Conservation (phyloP, 768 basidiomycete species). For the Leccinellum rugosiceps region DNA sequence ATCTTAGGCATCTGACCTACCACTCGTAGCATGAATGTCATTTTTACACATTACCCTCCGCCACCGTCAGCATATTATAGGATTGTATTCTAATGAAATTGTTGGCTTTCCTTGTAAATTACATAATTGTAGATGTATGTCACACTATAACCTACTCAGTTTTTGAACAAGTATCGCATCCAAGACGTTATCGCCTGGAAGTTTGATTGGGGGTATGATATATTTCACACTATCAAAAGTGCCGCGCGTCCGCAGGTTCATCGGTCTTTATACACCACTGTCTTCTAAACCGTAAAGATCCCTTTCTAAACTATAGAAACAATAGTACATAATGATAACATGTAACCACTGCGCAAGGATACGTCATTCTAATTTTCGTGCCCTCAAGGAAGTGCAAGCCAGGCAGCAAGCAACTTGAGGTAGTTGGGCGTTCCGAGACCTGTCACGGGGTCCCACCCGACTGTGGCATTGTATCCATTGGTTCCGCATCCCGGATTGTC, state of each 20-base stretch:
- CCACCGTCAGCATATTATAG: background rate
- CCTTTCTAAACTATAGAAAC: background rate
- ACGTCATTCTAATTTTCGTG: background rate
- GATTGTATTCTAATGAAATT: background rate
- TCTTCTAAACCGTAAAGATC: background rate
- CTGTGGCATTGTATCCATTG: conserved; percentile 21
- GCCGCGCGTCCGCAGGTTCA: no score
- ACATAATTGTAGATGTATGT: background rate
- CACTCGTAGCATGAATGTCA: background rate
- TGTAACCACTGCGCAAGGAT: background rate
- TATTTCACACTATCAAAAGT: background rate
- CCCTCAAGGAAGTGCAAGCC: conserved; percentile 37
- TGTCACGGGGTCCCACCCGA: conserved; percentile 34
- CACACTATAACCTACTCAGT: background rate
- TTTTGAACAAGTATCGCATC: background rate
- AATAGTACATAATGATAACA: background rate
- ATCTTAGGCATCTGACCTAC: background rate
- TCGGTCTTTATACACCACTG: background rate
- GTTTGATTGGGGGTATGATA: background rate
- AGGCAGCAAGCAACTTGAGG: conserved; percentile 42
- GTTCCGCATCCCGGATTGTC: conserved; percentile 29
- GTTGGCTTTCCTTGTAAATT: background rate
- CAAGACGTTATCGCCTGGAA: background rate
- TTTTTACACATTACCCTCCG: background rate
- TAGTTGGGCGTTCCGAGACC: conserved; percentile 46